A percentile compares a stretch with the other conserved stretches of the same genome.
Conservation (phyloP, 2,329 filamentous ascomycete species). For the Alternaria burnsii region DNA sequence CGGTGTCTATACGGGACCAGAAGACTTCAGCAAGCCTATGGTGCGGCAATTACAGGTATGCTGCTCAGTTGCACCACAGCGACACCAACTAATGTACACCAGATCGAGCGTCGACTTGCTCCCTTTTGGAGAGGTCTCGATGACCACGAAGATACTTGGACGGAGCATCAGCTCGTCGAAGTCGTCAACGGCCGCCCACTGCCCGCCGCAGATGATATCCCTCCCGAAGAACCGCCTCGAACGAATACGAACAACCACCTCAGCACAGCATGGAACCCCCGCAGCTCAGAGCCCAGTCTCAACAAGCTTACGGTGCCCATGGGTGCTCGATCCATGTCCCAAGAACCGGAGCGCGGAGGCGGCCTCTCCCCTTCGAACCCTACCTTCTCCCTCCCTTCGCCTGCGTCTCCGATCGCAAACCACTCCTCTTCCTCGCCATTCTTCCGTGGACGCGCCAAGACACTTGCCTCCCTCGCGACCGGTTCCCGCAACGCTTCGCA, state of each 20-base stretch:
- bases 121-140: conserved; percentile 96
- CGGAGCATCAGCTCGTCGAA: conserved; percentile 93
- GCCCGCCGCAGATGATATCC: conserved; percentile 83
- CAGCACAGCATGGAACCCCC: conserved; percentile 53
- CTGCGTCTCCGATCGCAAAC: conserved; percentile 61
- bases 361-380: conserved; percentile 67
- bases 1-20: conserved; percentile 88
- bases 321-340: conserved; percentile 76
- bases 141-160: conserved; percentile 88
- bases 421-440: conserved; percentile 57
- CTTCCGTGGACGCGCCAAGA: conserved; percentile 88
- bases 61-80: conserved; percentile 7
- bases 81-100: conserved; percentile 27
- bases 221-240: conserved; percentile 70
- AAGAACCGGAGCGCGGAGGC: conserved; percentile 75
- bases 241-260: conserved; percentile 44
- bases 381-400: conserved; percentile 68
- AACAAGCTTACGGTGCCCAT: conserved; percentile 83
- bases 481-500: conserved; percentile 77
- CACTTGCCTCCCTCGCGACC: conserved; percentile 81
- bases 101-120: conserved; percentile 92
- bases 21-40: conserved; percentile 90
- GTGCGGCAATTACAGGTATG: conserved; percentile 90
- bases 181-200: conserved; percentile 85
- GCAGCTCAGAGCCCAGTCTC: conserved; percentile 67